Evolutionary conservation across 1,284 basidiomycete genomes (phyloP).

Genomic region (Flammula alnicola): DNA sequence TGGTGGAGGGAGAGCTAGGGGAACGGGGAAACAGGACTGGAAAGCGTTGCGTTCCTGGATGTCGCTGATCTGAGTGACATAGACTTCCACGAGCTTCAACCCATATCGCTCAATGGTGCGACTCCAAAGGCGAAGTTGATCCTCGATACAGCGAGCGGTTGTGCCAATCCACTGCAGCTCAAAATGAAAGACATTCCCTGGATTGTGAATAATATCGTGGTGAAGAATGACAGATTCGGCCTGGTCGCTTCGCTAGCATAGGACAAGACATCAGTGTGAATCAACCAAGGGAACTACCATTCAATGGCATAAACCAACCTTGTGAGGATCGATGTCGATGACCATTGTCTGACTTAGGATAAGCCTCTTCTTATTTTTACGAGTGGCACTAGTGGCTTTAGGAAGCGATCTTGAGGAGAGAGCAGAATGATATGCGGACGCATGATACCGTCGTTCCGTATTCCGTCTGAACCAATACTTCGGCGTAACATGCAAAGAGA

Average conservation of each 20-base stretch:
- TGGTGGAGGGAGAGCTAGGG: constrained; percentile 75
- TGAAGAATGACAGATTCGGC: constrained; percentile 89
- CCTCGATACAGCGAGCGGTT: constrained; percentile 94
- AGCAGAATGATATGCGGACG: constrained; percentile 27
- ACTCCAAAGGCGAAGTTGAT: constrained; percentile 85
- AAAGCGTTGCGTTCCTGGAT: constrained; percentile 84
- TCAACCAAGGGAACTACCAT: background rate
- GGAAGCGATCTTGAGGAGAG: constrained; percentile 25
- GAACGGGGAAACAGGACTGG: constrained; percentile 86
- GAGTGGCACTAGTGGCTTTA: constrained; percentile 20
- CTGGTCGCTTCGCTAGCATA: constrained; percentile 76
- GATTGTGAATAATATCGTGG: constrained; percentile 92
- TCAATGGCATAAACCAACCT: constrained; percentile 45
- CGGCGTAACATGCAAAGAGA: constrained; percentile 69
- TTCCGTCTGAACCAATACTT: constrained; percentile 62
- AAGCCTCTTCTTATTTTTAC: constrained; percentile 60
- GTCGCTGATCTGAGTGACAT: constrained; percentile 86
- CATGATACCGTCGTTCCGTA: constrained; percentile 36
- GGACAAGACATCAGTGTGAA: constrained; percentile 1
- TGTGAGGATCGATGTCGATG: constrained; percentile 84
- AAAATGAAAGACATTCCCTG: constrained; percentile 90
- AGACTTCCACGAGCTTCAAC: constrained; percentile 90
- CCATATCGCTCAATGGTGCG: constrained; percentile 90
- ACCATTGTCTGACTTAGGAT: constrained; percentile 88
- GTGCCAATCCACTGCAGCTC: constrained; percentile 98